Evolutionary conservation across 148 eudicot genomes (phyloP).

Genomic region (Cornus suecica): DNA sequence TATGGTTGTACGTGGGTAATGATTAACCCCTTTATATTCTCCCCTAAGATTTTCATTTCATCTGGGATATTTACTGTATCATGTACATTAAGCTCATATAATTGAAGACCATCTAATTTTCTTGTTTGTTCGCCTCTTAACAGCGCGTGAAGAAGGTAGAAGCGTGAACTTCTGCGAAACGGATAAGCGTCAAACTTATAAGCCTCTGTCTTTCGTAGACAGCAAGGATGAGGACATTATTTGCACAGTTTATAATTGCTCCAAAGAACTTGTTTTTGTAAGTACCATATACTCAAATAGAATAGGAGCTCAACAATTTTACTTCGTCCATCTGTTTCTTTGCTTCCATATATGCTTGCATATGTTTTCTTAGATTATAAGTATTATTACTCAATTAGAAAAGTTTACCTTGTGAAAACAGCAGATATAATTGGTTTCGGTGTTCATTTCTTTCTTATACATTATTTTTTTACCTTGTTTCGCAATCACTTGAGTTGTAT

Average conservation of each 20-base stretch:
- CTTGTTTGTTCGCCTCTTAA: conserved; percentile 1
- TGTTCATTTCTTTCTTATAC: neutral
- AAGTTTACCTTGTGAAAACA: neutral
- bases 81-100: neutral
- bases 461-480: neutral
- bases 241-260: conserved; percentile 9
- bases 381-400: neutral
- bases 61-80: neutral
- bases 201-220: conserved; percentile 7
- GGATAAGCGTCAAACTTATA: conserved; percentile 12
- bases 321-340: neutral
- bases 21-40: neutral
- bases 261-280: conserved; percentile 16
- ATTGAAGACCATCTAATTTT: neutral
- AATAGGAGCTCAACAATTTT: neutral
- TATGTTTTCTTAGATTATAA: neutral
- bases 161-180: neutral
- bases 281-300: neutral
- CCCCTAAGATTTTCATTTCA: neutral
- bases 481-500: neutral
- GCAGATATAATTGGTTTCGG: neutral
- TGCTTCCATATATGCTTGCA: too few species aligned
- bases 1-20: neutral
- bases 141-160: neutral
- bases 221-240: neutral